phyloP scores from a whole-genome alignment of 176 grass and related monocot genomes.

The Ampelocalamus luodianensis region DNA sequence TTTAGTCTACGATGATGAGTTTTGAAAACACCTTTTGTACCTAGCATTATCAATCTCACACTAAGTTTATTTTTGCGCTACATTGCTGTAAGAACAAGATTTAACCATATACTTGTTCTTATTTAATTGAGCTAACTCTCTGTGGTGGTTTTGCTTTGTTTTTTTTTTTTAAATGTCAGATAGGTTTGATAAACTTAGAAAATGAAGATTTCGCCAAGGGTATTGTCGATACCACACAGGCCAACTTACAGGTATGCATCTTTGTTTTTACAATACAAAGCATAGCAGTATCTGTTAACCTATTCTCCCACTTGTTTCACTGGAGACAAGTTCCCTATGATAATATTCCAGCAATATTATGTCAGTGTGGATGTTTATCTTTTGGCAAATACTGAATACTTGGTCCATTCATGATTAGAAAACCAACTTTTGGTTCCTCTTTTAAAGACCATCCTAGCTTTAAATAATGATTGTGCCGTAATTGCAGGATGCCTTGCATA shows the following conservation, averaged over 20 bases:
- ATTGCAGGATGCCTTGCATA: slow-evolving; percentile 85
- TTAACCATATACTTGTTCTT: slow-evolving; percentile 12
- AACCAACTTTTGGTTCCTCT: slow-evolving; percentile 26
- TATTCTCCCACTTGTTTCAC: background rate
- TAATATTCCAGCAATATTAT: slow-evolving; percentile 2
- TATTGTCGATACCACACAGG: slow-evolving; percentile 70
- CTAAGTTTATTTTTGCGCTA: slow-evolving; percentile 3
- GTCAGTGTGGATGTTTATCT: slow-evolving; percentile 17
- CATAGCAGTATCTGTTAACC: background rate
- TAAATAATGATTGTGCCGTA: slow-evolving; percentile 4
- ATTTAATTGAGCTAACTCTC: slow-evolving; percentile 32
- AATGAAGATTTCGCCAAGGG: slow-evolving; percentile 85
- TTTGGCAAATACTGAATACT: background rate
- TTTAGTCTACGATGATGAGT: background rate
- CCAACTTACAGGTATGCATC: slow-evolving; percentile 61
- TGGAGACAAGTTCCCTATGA: slow-evolving; percentile 10
- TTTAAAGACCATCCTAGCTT: slow-evolving; percentile 11
- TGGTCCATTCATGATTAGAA: background rate
- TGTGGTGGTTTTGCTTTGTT: slow-evolving; percentile 32
- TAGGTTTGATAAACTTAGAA: slow-evolving; percentile 98
- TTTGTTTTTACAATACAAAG: slow-evolving; percentile 20
- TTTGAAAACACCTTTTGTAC: slow-evolving; percentile 14
- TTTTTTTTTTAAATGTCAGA: slow-evolving; percentile 50
- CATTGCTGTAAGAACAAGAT: slow-evolving; percentile 21
- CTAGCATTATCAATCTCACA: slow-evolving; percentile 5